A percentile compares a stretch with the other conserved stretches of the same genome.
Conservation (phyloP, 495 filamentous ascomycete genomes). For the Oleoguttula mirabilis region DNA sequence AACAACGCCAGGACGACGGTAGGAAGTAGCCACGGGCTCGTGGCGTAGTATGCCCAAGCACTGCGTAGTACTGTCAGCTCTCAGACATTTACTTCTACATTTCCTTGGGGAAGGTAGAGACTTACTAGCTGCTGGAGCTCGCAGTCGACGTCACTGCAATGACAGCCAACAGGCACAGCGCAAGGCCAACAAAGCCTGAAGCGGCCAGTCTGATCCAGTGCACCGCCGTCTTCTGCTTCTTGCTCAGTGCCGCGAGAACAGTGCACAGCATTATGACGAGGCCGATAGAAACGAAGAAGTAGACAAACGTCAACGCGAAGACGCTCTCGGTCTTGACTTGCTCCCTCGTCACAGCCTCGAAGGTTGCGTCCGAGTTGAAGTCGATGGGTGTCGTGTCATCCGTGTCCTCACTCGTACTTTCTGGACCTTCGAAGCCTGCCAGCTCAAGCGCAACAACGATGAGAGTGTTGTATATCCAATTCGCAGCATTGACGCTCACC, state of each 20-base stretch:
- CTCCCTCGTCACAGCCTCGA: neutral
- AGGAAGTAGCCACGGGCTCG: constrained; percentile 11
- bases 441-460: neutral
- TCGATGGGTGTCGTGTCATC: neutral
- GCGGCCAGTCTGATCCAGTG: neutral
- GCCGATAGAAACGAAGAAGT: constrained; percentile 6
- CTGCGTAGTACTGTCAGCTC: neutral
- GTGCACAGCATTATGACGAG: constrained; percentile 4
- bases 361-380: neutral
- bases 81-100: neutral
- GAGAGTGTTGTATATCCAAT: neutral
- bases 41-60: neutral
- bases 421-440: neutral
- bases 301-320: constrained; percentile 5
- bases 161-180: neutral
- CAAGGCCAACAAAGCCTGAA: neutral
- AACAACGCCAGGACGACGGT: constrained; percentile 10
- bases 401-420: neutral
- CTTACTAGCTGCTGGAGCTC: neutral
- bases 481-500: neutral
- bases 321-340: neutral
- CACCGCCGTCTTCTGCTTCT: neutral
- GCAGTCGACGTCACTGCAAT: neutral
- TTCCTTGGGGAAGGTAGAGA: neutral
- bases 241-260: constrained; percentile 1